Evolutionary conservation across 768 basidiomycete species (phyloP).

Genomic region (Phylloporus rhodoxanthus): DNA sequence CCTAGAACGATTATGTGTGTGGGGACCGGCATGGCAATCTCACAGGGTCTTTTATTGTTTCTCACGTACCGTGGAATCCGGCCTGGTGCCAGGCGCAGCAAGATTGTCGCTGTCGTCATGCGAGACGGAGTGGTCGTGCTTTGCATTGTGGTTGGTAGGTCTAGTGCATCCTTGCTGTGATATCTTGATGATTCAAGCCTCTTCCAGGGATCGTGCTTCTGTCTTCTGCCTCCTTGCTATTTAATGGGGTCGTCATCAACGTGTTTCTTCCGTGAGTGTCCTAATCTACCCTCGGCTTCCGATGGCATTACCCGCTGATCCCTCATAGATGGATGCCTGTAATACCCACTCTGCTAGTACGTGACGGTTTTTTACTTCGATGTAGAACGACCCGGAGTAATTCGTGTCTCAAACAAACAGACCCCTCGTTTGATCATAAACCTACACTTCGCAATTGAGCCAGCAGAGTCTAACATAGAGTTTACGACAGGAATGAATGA

Average conservation of each 20-base stretch:
- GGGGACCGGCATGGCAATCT: conserved; percentile 2
- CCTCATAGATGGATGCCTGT: conserved; percentile 10
- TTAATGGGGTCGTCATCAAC: conserved; percentile 7
- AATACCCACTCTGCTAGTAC: conserved; percentile 12
- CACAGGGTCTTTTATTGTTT: conserved; percentile 13
- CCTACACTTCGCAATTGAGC: conserved; percentile 11
- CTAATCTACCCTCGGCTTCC: not conserved
- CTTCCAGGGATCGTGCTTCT: conserved; percentile 2
- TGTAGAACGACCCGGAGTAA: not conserved
- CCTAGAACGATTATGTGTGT: not conserved
- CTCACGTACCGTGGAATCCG: conserved; percentile 14
- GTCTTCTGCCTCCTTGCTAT: not conserved
- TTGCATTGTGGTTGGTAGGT: conserved; percentile 8
- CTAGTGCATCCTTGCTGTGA: not conserved
- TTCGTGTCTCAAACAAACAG: conserved; percentile 1
- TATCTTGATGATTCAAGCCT: not conserved
- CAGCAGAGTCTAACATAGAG: conserved; percentile 4
- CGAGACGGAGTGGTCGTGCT: conserved; percentile 16
- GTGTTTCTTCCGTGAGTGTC: conserved; percentile 15
- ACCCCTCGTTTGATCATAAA: conserved; percentile 20
- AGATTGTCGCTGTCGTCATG: conserved; percentile 7
- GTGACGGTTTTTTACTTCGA: not conserved
- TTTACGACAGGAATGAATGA: conserved; percentile 6
- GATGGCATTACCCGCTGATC: too few relatives aligned
- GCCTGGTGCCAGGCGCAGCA: conserved; percentile 11